phyloP scores from a whole-genome alignment of 768 basidiomycete species.

The Wakefieldia striispora region DNA sequence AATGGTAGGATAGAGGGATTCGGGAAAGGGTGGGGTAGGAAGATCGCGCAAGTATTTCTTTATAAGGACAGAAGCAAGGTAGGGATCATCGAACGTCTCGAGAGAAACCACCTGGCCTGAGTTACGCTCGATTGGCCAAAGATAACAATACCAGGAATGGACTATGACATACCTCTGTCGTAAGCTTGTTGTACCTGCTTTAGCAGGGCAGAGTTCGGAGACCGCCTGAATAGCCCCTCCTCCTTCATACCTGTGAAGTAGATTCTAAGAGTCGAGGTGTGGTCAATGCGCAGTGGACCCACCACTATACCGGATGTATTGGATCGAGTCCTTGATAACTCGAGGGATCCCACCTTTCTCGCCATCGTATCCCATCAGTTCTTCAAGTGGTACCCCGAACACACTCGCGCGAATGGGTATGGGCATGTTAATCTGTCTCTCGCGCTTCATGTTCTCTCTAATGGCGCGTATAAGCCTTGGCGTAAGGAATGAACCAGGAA shows the following conservation, averaged over 20 bases:
- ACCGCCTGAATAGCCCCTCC: slow-evolving; percentile 83
- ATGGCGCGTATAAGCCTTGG: neutral
- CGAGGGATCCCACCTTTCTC: slow-evolving; percentile 83
- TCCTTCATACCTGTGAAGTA: slow-evolving; percentile 49
- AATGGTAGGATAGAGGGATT: slow-evolving; percentile 61
- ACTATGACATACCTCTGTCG: slow-evolving; percentile 56
- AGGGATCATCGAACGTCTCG: slow-evolving; percentile 70
- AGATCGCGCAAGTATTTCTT: slow-evolving; percentile 86
- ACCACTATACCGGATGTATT: slow-evolving; percentile 65
- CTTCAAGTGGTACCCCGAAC: slow-evolving; percentile 80
- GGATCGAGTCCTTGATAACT: slow-evolving; percentile 72
- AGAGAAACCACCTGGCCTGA: slow-evolving; percentile 77
- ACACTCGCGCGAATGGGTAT: slow-evolving; percentile 56
- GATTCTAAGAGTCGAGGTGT: neutral
- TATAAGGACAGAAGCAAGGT: slow-evolving; percentile 79
- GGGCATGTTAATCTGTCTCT: slow-evolving; percentile 67
- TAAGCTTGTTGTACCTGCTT: slow-evolving; percentile 81
- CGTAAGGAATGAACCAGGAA: neutral
- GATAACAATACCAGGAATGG: neutral
- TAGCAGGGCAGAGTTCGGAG: slow-evolving; percentile 66
- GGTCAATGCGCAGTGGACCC: neutral
- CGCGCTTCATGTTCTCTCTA: slow-evolving; percentile 79
- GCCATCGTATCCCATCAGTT: slow-evolving; percentile 80
- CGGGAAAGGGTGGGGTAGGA: slow-evolving; percentile 76
- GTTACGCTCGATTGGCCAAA: slow-evolving; percentile 5